Base-by-base conservation (phyloP, 495 filamentous ascomycete genomes). In the Penicillium manginii region DNA sequence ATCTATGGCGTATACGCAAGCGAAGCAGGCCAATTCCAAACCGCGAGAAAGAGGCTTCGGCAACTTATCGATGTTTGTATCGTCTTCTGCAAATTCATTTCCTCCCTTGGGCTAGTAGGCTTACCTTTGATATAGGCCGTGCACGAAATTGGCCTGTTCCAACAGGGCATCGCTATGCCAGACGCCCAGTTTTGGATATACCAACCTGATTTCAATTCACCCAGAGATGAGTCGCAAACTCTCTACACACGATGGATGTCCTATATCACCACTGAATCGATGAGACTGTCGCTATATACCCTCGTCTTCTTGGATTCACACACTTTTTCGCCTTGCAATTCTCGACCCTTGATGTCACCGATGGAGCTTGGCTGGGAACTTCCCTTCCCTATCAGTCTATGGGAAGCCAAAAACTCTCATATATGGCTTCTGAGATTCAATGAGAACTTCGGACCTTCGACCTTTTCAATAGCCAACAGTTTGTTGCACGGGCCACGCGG, bases 301-400 rank as follows among this genome's bases (percentile, higher is more conserved):
- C 50, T 59, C 23, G 40, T 59, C 18, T 59, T 59, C 26, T 50
- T 59, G n/a, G 57, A 59, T 42, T 59, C 50, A 37, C 57, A 59
- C 37, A 37, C 45, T 22, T 59, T 59, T 48, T 45, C 57, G n/a
- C 39, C 57, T 37, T 59, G 57, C 50, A 59, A 59, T 31, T 54
- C 50, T 18, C 57, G 57, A 3, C 50, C 57, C n/a, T 48, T 59
- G 45, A 45, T 59, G 37, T 59, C 57, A 47, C 39, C 57, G 42
- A 32, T 59, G 50, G 57, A 59, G 40, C 50, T 59, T 59, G 57
- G 37, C 18, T 59, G 57, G 57, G 57, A 59, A 31, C 50, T 59
- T 45, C 57, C 57, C 10, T 59, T 59, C 14, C 45, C 57, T 32
- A 59, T 52, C 33, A 59, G 21, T 22, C 50, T 59, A 29, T 59